Conservation (phyloP, 2,329 filamentous ascomycete genomes). For the Didymella pinodella region DNA sequence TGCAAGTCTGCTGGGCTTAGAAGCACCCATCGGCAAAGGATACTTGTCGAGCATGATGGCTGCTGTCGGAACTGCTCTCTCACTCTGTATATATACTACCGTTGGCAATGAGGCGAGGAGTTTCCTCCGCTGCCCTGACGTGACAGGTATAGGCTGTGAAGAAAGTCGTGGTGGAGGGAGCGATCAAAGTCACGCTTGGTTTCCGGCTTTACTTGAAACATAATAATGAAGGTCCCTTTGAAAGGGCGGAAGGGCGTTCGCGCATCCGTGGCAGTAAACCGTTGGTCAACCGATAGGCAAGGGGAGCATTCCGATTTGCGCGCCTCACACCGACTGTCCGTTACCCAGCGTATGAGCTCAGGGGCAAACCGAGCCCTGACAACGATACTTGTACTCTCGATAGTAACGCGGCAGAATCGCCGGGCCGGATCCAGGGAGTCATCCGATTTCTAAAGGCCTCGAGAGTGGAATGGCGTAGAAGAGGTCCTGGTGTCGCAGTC, state of each 20-base stretch:
- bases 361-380: neutral
- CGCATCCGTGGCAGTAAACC: neutral
- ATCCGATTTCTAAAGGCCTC: neutral
- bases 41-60: neutral
- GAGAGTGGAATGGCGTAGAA: neutral
- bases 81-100: neutral
- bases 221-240: neutral
- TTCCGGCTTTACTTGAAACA: neutral
- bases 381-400: neutral
- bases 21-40: neutral
- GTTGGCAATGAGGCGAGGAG: neutral
- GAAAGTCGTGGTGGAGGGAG: neutral
- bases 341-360: neutral
- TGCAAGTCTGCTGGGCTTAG: neutral
- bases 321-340: neutral
- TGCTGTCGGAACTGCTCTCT: neutral
- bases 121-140: neutral
- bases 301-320: constrained; percentile 1
- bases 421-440: neutral
- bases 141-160: neutral
- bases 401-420: neutral
- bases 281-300: neutral
- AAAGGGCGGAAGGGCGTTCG: neutral
- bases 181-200: neutral
- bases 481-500: neutral